These are phyloP conservation scores for Jatropha multifida DNA, from an alignment of 441 rosid genomes.

Conservation along the genomic window DNA sequence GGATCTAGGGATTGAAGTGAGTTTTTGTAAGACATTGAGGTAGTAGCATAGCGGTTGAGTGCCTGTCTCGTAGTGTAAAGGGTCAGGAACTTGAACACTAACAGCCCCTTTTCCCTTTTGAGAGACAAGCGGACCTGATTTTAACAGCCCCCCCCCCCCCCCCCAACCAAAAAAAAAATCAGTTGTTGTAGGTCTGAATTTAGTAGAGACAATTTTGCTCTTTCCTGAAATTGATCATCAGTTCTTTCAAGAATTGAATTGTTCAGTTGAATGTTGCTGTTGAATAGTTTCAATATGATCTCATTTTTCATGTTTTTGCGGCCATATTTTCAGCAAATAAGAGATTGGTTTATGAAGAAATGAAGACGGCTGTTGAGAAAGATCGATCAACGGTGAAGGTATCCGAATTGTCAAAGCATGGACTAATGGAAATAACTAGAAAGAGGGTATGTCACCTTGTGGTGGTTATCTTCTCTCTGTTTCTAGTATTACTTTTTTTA, in stretches of 20 bases:
- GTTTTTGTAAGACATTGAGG: too few relatives aligned
- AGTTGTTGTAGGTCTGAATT: neutral
- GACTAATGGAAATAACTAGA: conserved; percentile 98
- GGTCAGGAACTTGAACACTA: too few relatives aligned
- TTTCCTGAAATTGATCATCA: neutral
- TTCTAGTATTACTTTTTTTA: neutral
- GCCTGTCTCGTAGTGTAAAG: too few relatives aligned
- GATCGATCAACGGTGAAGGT: conserved; percentile 90
- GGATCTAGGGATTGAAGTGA: neutral
- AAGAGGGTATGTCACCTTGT: conserved; percentile 61
- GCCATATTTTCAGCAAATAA: conserved; percentile 65
- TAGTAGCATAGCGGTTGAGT: too few relatives aligned
- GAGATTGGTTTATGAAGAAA: conserved; percentile 88
- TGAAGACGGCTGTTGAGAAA: conserved; percentile 83
- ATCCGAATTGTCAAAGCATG: conserved; percentile 88
- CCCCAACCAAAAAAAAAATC: neutral
- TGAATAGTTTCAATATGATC: neutral
- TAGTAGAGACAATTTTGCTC: neutral
- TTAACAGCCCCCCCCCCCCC: too few relatives aligned
- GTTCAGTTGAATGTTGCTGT: conserved; percentile 1
- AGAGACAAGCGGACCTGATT: too few relatives aligned
- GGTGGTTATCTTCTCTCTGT: conserved; percentile 17
- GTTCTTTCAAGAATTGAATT: conserved; percentile 6
- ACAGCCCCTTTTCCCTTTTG: too few relatives aligned
- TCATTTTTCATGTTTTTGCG: conserved; percentile 17